A percentile compares a stretch with the other conserved stretches of the same genome.
phyloP scores from a whole-genome alignment of 176 grass and related monocot genomes.

The Sorghum bicolor region DNA sequence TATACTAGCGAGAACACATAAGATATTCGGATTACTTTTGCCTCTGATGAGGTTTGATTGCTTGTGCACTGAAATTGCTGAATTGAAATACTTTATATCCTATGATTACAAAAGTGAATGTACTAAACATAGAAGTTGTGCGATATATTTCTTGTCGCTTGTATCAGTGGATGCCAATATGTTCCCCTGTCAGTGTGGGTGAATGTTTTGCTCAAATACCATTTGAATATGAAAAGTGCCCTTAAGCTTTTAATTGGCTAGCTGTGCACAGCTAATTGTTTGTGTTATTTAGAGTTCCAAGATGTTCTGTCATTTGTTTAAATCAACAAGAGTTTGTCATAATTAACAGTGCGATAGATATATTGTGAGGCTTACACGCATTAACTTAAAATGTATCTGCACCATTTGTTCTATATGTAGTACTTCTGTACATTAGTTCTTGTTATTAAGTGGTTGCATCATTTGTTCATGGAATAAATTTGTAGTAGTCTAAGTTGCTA shows the following conservation, averaged over 20 bases:
- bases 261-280: constrained; percentile 3
- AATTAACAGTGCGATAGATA: not conserved
- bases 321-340: not conserved
- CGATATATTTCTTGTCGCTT: not conserved
- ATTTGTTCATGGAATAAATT: constrained; percentile 24
- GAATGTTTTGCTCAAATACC: not conserved
- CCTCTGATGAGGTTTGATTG: not conserved
- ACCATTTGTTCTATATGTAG: not conserved
- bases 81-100: not conserved
- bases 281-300: not conserved
- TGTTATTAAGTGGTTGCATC: not conserved
- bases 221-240: not conserved
- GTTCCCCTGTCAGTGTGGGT: not conserved
- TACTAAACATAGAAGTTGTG: not conserved
- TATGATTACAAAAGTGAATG: constrained; percentile 5
- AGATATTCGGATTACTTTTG: not conserved
- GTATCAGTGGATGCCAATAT: not conserved
- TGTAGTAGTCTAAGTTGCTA: not conserved
- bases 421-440: not conserved
- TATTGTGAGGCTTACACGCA: not conserved
- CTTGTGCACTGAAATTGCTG: constrained; percentile 10
- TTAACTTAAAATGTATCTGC: not conserved
- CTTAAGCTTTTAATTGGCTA: constrained; percentile 2
- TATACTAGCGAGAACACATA: not conserved
- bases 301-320: not conserved